Conservation (phyloP, 305 asterid genomes). For the Fraxinus greggii region DNA sequence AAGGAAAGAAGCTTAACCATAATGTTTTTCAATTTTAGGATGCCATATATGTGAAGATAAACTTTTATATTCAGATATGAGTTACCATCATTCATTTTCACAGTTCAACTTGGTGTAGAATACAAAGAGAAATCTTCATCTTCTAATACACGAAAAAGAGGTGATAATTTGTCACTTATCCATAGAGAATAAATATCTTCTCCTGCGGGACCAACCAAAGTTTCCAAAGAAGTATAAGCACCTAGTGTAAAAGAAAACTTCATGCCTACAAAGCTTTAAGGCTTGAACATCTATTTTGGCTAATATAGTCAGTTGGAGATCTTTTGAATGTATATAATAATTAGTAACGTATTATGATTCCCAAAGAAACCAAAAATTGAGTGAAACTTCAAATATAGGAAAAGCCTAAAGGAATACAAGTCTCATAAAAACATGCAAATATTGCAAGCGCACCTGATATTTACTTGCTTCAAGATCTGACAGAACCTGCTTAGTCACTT, state of each 20-base stretch:
- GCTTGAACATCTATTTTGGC: background rate
- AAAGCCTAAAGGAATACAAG: constrained; percentile 10
- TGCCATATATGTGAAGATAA: background rate
- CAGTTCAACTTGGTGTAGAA: background rate
- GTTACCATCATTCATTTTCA: background rate
- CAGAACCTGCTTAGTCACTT: constrained; percentile 80
- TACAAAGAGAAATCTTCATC: background rate
- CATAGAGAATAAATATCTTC: background rate
- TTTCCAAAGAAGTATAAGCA: background rate
- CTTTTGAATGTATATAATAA: background rate
- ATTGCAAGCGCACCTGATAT: constrained; percentile 66
- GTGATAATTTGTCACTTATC: background rate
- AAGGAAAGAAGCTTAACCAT: background rate
- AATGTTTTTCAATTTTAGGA: background rate
- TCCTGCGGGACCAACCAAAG: constrained; percentile 12
- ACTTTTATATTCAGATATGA: constrained; percentile 4
- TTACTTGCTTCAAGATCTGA: constrained; percentile 87
- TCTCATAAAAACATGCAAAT: constrained; percentile 10
- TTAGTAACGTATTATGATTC: background rate
- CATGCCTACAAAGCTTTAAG: background rate
- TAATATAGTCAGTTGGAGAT: background rate
- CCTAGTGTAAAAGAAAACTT: background rate
- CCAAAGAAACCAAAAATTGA: background rate
- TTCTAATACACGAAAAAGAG: background rate
- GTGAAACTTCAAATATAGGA: background rate